Evolutionary conservation across 2,329 filamentous ascomycete genomes (phyloP).

Genomic region (Mollisia scopiformis): DNA sequence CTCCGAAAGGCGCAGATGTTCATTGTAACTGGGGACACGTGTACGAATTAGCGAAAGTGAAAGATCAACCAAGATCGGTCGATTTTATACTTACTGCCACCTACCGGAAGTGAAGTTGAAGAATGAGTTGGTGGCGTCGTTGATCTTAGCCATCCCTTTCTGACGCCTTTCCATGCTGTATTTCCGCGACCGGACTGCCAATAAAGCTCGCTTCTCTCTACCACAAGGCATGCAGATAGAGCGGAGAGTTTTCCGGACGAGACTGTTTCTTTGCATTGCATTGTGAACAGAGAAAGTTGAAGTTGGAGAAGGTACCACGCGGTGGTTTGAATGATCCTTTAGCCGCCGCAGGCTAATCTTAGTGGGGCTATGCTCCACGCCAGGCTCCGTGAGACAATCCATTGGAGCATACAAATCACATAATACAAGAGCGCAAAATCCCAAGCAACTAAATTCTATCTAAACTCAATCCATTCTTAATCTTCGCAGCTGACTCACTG

Average conservation of each 20-base stretch:
- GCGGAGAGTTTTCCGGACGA: constrained; percentile 9
- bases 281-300: background rate
- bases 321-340: background rate
- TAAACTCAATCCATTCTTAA: too few species aligned
- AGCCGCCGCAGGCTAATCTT: background rate
- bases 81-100: constrained; percentile 30
- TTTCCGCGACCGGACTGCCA: constrained; percentile 7
- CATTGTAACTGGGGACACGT: constrained; percentile 28
- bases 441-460: background rate
- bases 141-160: constrained; percentile 18
- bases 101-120: constrained; percentile 34
- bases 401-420: background rate
- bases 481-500: too few species aligned
- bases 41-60: constrained; percentile 14
- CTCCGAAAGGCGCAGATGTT: constrained; percentile 32
- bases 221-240: constrained; percentile 8
- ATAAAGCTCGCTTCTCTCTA: constrained; percentile 5
- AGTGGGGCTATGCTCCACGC: background rate
- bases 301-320: background rate
- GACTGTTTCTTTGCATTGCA: constrained; percentile 18
- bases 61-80: constrained; percentile 12
- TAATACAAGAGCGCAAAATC: too few species aligned
- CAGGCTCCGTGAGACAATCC: background rate
- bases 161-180: constrained; percentile 17
- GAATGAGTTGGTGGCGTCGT: constrained; percentile 26